Evolutionary conservation across 345 rosid genomes (phyloP).

Genomic region (Lepidium africanum): DNA sequence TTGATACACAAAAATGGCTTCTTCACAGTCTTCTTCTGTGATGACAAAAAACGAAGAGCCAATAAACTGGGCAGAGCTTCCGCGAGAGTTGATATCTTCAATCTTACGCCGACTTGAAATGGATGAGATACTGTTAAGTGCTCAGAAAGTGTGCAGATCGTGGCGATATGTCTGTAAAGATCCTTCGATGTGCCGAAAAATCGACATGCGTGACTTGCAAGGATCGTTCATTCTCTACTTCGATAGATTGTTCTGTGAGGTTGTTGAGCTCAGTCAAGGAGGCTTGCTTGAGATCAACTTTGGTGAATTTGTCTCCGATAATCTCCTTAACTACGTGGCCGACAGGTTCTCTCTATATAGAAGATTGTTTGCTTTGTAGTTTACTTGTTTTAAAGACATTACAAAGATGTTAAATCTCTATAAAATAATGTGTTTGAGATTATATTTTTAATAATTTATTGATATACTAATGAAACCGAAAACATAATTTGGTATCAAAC

Average conservation of each 20-base stretch:
- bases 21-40: neutral
- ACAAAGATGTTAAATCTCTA: too few relatives aligned
- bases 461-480: too few relatives aligned
- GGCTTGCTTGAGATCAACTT: neutral
- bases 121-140: slow-evolving; percentile 29
- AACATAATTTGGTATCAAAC: too few relatives aligned
- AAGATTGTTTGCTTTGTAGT: too few relatives aligned
- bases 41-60: neutral
- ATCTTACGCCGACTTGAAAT: slow-evolving; percentile 31
- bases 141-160: slow-evolving; percentile 37
- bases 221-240: too few relatives aligned
- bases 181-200: slow-evolving; percentile 38
- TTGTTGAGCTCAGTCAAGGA: neutral
- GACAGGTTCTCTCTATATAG: neutral
- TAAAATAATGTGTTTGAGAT: too few relatives aligned
- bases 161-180: slow-evolving; percentile 45
- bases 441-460: too few relatives aligned
- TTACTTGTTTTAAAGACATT: too few relatives aligned
- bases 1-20: neutral
- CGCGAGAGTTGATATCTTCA: slow-evolving; percentile 31
- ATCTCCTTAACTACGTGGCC: neutral
- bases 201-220: slow-evolving; percentile 23
- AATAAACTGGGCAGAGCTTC: slow-evolving; percentile 44
- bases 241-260: neutral
- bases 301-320: neutral